Base-by-base conservation (phyloP, 1,284 basidiomycete species). In the Malassezia sp. region DNA sequence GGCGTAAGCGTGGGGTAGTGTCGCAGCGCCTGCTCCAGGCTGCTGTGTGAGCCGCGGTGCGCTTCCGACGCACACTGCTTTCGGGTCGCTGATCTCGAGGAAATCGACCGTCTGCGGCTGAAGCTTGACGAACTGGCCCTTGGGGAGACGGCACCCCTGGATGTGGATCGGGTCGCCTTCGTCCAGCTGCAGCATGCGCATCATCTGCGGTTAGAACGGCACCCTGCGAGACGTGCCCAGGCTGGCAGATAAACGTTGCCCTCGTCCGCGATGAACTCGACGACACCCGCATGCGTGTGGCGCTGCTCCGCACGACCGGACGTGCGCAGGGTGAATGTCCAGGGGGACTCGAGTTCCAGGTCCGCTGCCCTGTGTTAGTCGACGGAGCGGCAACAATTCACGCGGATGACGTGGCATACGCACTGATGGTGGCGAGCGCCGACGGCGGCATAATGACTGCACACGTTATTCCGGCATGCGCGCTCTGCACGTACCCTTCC, bases 211-310 rank as follows among this genome's bases (percentile, higher is more conserved):
- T n/a, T n/a, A n/a, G 4, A 24, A 18, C 9, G 9, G 28, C 21
- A 14, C n/a, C 14, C 29, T 23, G 8, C 14, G 9, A 5, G 9
- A 64, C 75, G 49, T 51, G 77, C 77, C 93, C 93, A 99, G 55
- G 88, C 85, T 0, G 93, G 93, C 11, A 99, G 75, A 74, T 97
- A 85, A 2, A 93, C 90, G 17, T 84, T 78, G 12, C 93, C 93
- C 71, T 96, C 90, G 48, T 95, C 85, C 1, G 93, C 91, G 56
- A 96, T 96, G 73, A 99, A 99, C 71, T 99, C 93, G 34, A 99
- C 79, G 14, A 99, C 93, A 76, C 93, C 93, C 1, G 84, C 84
- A 69, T 99, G 88, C 1, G 93, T 97, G 36, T 71, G 69, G 15
- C 53, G 56, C 8, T 42, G 39, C 32, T 60, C 57, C 15, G 56